Evolutionary conservation across 2,329 filamentous ascomycete genomes (phyloP), one percentile per base, ranked within the genome.

Genomic region (Claviceps cyperi): DNA sequence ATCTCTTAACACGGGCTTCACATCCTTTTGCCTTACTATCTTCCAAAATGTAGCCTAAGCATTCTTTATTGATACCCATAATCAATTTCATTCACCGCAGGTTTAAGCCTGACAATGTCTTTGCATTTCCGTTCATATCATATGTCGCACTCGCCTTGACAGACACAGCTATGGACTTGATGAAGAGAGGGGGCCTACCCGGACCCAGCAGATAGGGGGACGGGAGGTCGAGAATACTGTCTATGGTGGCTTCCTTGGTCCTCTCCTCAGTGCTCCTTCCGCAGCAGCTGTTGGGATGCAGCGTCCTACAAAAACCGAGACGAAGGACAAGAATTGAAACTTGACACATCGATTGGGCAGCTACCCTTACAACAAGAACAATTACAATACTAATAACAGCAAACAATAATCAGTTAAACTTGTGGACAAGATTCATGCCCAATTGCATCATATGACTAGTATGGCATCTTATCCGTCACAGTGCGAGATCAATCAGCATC

Each of bases 401-500:
- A 48, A 47, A 36, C 9, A 32, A 7, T 46, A n/a, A 37, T 46
- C 35, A 19, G 32, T 36, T 28, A 11, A 36, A 2, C 22, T n/a
- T 24, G 14, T 43, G 6, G 7, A 41, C 14, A 7, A 19, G 24
- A 14, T 14, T 37, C 21, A 37, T 43, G 15, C 24, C 19, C 40
- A 37, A 28, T 36, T 37, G 15, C 28, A 46, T 48, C 52, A 43
- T 46, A 50, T 50, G 24, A 43, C 43, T 50, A 51, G 51, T 58
- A 69, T 74, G 71, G 63, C 62, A 60, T 55, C 63, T 60, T 13
- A 54, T 47, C 48, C 45, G 17, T 22, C 39, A 22, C 46, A 32
- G 22, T 17, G 38, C 28, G 21, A 35, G 2, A 24, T 39, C 43
- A 32, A 44, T 32, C 43, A 13, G 46, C 24, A 11, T 7, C 6